Conservation (phyloP, 371 early-diverging fungal genomes). For the Mucor velutinosus region DNA sequence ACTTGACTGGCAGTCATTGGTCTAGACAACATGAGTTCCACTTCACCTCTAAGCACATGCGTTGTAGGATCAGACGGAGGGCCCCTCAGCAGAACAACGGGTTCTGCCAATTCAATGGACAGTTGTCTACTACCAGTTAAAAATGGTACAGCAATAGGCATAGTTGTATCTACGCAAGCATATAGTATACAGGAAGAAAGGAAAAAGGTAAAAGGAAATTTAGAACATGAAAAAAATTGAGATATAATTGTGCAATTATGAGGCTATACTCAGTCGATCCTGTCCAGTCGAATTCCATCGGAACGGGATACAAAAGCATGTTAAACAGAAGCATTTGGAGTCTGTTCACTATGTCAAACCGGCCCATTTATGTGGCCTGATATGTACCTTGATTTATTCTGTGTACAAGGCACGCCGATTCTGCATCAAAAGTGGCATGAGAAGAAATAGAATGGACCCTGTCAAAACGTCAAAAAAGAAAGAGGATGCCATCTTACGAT, state of each 20-base stretch:
- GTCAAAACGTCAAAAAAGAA: neutral
- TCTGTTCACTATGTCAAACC: neutral
- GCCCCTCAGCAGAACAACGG: conserved; percentile 33
- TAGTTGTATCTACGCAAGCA: conserved; percentile 7
- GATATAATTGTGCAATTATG: neutral
- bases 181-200: neutral
- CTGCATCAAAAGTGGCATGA: neutral
- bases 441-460: neutral
- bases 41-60: conserved; percentile 35
- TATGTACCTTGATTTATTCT: neutral
- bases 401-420: neutral
- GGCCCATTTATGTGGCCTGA: neutral
- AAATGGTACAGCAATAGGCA: conserved; percentile 38
- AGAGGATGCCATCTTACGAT: neutral
- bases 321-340: neutral
- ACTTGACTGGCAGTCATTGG: conserved; percentile 24
- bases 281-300: conserved; percentile 6
- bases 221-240: neutral
- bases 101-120: conserved; percentile 37
- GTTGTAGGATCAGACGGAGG: conserved; percentile 35
- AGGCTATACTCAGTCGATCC: conserved; percentile 9
- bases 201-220: neutral
- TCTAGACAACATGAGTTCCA: conserved; percentile 26
- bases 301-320: conserved; percentile 6
- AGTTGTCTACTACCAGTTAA: conserved; percentile 29